A percentile compares a stretch with the other conserved stretches of the same genome.
These are phyloP conservation scores for Mycosphaerella arachidis DNA, from an alignment of 2,329 filamentous ascomycete genomes.

Conservation along the genomic window DNA sequence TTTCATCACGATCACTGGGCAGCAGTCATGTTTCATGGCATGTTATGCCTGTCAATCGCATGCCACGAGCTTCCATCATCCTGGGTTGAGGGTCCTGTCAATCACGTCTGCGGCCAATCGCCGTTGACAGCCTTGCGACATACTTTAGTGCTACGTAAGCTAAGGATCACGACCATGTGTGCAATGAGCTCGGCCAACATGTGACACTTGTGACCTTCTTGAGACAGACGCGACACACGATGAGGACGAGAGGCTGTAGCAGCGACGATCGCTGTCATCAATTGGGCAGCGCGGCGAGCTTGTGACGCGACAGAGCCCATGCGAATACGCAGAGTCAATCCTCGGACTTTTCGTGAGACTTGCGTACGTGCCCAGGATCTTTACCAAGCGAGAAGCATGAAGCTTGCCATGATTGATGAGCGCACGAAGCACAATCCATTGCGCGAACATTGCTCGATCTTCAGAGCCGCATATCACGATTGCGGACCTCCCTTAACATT, in stretches of 20 bases:
- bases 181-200: neutral
- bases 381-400: neutral
- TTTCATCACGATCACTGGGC: neutral
- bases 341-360: neutral
- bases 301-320: too few relatives aligned
- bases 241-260: neutral
- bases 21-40: neutral
- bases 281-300: too few relatives aligned
- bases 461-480: neutral
- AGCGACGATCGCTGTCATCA: neutral
- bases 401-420: neutral
- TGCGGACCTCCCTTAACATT: neutral
- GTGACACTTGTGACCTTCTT: neutral
- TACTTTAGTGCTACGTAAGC: neutral
- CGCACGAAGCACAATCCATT: neutral
- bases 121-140: neutral
- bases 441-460: neutral
- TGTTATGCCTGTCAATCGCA: neutral
- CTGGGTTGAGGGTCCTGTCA: neutral
- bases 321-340: too few relatives aligned
- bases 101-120: neutral
- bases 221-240: neutral
- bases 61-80: neutral
- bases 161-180: neutral
- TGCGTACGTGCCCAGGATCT: neutral